Evolutionary conservation across 495 filamentous ascomycete species (phyloP).

Genomic region (Cercophora samala): DNA sequence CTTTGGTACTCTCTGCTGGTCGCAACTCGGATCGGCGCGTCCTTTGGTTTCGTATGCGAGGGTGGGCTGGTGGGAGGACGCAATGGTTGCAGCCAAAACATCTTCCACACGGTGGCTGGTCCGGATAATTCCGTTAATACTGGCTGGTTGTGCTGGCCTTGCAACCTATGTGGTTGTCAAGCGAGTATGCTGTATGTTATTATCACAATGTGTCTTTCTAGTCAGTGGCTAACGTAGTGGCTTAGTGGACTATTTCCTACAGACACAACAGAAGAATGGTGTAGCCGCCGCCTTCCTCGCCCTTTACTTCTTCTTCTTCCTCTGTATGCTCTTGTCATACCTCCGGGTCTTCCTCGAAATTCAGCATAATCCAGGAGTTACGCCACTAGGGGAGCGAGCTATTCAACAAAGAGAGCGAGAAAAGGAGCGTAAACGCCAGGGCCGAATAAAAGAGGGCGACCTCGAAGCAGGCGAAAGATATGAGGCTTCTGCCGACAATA

Average conservation of each 20-base stretch:
- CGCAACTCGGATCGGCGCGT: slow-evolving; percentile 11
- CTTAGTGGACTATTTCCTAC: slow-evolving; percentile 63
- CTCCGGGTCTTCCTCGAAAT: slow-evolving; percentile 64
- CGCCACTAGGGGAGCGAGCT: slow-evolving; percentile 55
- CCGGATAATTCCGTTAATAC: slow-evolving; percentile 40
- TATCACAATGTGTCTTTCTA: not conserved
- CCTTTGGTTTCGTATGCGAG: not conserved
- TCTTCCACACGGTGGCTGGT: slow-evolving; percentile 46
- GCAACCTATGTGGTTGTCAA: slow-evolving; percentile 42
- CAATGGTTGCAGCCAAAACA: slow-evolving; percentile 33
- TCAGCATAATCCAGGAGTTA: slow-evolving; percentile 63
- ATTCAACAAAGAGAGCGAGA: slow-evolving; percentile 15
- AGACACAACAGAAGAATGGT: slow-evolving; percentile 47
- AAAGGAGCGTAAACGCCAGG: slow-evolving; percentile 27
- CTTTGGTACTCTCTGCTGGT: not conserved
- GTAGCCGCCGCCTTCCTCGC: slow-evolving; percentile 65
- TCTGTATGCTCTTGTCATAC: slow-evolving; percentile 65
- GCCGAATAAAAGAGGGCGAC: slow-evolving; percentile 26
- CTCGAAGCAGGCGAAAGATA: slow-evolving; percentile 42
- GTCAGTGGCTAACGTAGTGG: not conserved
- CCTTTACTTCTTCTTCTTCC: slow-evolving; percentile 66
- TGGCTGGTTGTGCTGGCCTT: slow-evolving; percentile 39
- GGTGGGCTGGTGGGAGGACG: not conserved
- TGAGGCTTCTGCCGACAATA: slow-evolving; percentile 32
- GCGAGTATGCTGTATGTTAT: slow-evolving; percentile 40